Conservation (phyloP, 192 early-diverging fungal genomes). For the Podila horticola region DNA sequence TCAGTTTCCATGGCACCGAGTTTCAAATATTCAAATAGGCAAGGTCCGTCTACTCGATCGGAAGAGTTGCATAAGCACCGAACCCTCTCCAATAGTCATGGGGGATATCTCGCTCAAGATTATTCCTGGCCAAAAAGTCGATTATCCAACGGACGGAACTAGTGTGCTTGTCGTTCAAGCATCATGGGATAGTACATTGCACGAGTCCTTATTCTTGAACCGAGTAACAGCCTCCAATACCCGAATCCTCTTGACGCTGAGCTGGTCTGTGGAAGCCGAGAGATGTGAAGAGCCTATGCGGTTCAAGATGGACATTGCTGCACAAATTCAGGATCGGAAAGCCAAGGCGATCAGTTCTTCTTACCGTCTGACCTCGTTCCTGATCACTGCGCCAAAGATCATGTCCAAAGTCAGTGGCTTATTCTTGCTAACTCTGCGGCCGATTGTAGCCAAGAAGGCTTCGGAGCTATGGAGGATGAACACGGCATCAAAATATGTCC, state of each 20-base stretch:
- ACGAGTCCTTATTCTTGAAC: constrained; percentile 76
- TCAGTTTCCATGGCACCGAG: constrained; percentile 66
- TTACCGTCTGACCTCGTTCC: constrained; percentile 34
- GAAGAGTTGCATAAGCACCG: constrained; percentile 65
- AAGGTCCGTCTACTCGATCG: constrained; percentile 63
- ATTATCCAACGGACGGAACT: constrained; percentile 72
- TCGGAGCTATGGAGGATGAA: constrained; percentile 78
- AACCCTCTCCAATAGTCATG: constrained; percentile 50
- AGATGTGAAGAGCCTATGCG: constrained; percentile 67
- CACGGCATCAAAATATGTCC: constrained; percentile 74
- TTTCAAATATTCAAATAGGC: constrained; percentile 59
- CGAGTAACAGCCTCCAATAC: constrained; percentile 66
- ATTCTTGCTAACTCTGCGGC: constrained; percentile 69
- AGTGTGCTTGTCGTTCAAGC: constrained; percentile 63
- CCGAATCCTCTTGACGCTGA: constrained; percentile 66
- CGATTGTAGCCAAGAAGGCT: constrained; percentile 63
- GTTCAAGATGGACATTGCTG: constrained; percentile 72
- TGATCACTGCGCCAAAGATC: constrained; percentile 25
- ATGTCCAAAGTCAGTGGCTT: constrained; percentile 62
- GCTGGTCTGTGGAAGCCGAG: constrained; percentile 67
- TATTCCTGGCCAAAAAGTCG: constrained; percentile 55
- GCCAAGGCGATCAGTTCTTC: constrained; percentile 34
- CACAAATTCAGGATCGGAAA: constrained; percentile 69
- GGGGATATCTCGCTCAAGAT: constrained; percentile 60
- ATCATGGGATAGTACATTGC: constrained; percentile 82